phyloP scores from a whole-genome alignment of 305 asterid genomes.

The Solanum hybrid region DNA sequence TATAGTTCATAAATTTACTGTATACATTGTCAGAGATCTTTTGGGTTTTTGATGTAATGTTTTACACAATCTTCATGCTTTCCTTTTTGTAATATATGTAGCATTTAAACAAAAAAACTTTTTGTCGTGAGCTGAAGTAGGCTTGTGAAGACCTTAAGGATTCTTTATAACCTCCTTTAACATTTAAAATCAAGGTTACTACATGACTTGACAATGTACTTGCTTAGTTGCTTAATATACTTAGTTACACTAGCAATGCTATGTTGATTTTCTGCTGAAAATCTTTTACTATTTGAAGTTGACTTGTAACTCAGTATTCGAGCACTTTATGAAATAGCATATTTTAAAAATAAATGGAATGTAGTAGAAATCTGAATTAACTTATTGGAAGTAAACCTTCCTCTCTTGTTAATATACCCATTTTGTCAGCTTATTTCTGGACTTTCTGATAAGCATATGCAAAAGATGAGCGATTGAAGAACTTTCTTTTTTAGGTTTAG shows the following conservation, averaged over 20 bases:
- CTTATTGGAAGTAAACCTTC: background rate
- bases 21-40: background rate
- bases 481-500: too few relatives aligned
- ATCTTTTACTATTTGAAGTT: background rate
- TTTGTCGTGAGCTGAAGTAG: background rate
- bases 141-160: background rate
- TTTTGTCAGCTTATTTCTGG: too few relatives aligned
- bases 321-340: background rate
- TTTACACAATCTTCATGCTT: background rate
- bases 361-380: background rate
- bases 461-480: too few relatives aligned
- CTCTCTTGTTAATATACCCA: too few relatives aligned
- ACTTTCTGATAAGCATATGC: too few relatives aligned
- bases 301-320: background rate
- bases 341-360: background rate
- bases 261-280: background rate
- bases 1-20: background rate
- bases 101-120: background rate
- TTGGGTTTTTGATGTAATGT: background rate
- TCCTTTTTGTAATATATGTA: background rate
- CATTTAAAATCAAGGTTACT: background rate
- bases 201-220: background rate
- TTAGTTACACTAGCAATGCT: background rate
- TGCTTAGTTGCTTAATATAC: background rate
- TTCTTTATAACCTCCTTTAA: background rate